These are phyloP conservation scores for Chaetomium olivaceum DNA, from an alignment of 2,329 filamentous ascomycete genomes.

Conservation along the genomic window DNA sequence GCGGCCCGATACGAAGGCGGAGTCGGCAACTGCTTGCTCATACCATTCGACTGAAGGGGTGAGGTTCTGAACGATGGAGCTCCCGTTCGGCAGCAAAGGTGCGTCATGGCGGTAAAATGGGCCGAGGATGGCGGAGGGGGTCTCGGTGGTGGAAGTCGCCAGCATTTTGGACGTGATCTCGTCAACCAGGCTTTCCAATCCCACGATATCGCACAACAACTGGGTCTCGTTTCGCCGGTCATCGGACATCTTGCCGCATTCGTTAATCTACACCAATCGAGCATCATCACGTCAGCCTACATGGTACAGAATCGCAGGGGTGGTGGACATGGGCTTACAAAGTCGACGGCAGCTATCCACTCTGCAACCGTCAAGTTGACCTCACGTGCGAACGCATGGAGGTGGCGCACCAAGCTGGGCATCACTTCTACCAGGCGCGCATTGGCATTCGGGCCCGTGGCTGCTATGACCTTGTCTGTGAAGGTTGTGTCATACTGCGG, in stretches of 20 bases:
- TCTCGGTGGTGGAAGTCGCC: constrained; percentile 42
- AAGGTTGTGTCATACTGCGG: constrained; percentile 45
- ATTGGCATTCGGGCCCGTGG: constrained; percentile 62
- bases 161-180: constrained; percentile 62
- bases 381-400: constrained; percentile 69
- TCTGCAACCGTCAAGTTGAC: constrained; percentile 66
- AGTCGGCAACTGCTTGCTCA: constrained; percentile 44
- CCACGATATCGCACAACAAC: constrained; percentile 66
- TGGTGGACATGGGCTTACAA: constrained; percentile 41
- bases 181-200: constrained; percentile 64
- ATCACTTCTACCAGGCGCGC: constrained; percentile 61
- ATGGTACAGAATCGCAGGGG: neutral
- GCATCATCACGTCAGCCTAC: constrained; percentile 10
- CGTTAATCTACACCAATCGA: constrained; percentile 53
- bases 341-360: constrained; percentile 64
- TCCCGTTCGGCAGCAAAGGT: constrained; percentile 58
- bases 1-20: constrained; percentile 58
- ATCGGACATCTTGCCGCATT: constrained; percentile 63
- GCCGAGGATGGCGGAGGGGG: constrained; percentile 66
- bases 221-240: constrained; percentile 67
- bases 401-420: constrained; percentile 59
- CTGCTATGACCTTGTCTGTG: constrained; percentile 63
- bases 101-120: constrained; percentile 69
- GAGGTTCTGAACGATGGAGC: constrained; percentile 50
- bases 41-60: constrained; percentile 34